Evolutionary conservation across 2,329 filamentous ascomycete genomes (phyloP).

Genomic region (Diaporthe sp.): DNA sequence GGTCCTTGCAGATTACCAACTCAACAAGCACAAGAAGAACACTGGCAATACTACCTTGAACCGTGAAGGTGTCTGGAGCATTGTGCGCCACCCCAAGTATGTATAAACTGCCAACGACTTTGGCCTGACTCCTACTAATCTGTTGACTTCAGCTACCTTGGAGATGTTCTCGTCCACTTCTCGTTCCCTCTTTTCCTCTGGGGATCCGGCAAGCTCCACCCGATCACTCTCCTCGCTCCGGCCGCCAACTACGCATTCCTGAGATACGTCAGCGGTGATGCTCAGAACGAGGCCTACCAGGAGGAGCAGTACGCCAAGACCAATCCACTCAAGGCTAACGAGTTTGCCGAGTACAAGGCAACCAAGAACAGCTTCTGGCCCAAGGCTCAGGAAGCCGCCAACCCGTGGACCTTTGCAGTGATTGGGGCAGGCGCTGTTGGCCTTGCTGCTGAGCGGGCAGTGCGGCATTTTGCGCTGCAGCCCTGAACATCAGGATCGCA

Average conservation of each 20-base stretch:
- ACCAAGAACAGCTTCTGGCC: conserved; percentile 73
- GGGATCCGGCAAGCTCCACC: conserved; percentile 63
- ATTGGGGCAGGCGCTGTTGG: conserved; percentile 60
- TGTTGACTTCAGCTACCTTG: conserved; percentile 62
- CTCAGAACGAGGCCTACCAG: conserved; percentile 65
- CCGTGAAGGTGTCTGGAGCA: conserved; percentile 69
- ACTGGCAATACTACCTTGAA: conserved; percentile 53
- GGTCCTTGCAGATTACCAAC: conserved; percentile 65
- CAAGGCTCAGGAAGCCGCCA: conserved; percentile 56
- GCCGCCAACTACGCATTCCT: conserved; percentile 69
- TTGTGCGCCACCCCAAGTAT: conserved; percentile 71
- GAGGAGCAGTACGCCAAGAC: conserved; percentile 61
- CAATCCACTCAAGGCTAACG: conserved; percentile 60
- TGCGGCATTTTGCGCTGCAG: conserved; percentile 26
- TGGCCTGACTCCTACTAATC: not conserved
- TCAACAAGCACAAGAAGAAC: conserved; percentile 60
- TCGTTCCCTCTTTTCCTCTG: conserved; percentile 69
- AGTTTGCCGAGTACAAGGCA: conserved; percentile 61
- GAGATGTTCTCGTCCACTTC: conserved; percentile 66
- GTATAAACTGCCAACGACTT: conserved; percentile 37
- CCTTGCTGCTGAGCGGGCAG: conserved; percentile 53
- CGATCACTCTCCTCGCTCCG: conserved; percentile 64
- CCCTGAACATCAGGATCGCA: not conserved
- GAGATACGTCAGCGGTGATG: conserved; percentile 66
- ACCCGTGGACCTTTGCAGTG: conserved; percentile 67